Base-by-base conservation (phyloP, 441 rosid genomes). In the Eugenia klotzschiana region DNA sequence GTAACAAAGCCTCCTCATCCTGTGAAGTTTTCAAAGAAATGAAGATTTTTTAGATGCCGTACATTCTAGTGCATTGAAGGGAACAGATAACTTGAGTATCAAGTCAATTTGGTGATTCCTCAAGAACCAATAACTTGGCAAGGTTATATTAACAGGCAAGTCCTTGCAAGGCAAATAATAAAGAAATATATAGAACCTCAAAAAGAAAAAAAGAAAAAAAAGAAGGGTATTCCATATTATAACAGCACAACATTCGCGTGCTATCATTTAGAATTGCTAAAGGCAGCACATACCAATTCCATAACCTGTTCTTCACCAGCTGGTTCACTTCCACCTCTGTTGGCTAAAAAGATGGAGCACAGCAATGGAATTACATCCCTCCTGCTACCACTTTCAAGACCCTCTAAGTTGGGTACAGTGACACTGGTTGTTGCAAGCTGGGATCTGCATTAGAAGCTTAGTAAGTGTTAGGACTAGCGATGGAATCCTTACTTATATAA, bases 261-360 rank as follows among this genome's bases (percentile, higher is more conserved):
- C 79, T 37, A 50, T 29, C 58, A 56, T 43, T 26, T 41, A 79
- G 73, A 50, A 73, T 69, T 37, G 77, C 46, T 37, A 37, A 37
- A 69, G 20, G 46, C 25, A 69, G 84, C 69, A 87, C 98, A 91
- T 90, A 97, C 99, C 94, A 93, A 92, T 79, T 89, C 80, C 89
- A 88, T 84, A 33, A 51, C 89, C 15, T 88, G 86, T 83, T 88
- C 92, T 84, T 92, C 98, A 81, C 87, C 97, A 87, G 90, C 90
- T 79, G 89, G 83, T 83, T 94, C 96, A 81, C 87, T 89, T 25
- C 93, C 93, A 83, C 93, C 98, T 87, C 84, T 93, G 88, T 94
- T 92, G 58, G 98, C 93, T 64, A 94, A 90, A 89, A 97, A 97
- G 88, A 97, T 90, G 74, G 98, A 94, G 88, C 98, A 97, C 81